Base-by-base conservation (phyloP, 202 grass and related monocot genomes). In the Saccharum hybrid region DNA sequence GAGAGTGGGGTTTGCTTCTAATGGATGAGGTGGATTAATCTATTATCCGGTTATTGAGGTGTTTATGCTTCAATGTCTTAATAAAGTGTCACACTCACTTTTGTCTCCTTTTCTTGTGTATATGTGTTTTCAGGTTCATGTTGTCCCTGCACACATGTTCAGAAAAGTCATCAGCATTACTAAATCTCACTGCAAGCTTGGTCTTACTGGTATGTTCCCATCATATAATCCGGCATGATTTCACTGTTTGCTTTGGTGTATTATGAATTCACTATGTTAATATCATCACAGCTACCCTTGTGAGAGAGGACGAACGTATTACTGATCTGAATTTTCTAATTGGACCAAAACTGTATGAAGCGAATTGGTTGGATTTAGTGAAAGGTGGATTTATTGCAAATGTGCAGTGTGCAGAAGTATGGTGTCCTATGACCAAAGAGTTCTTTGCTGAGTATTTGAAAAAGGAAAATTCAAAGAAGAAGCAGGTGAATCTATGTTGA, bases 341-440 rank as follows among this genome's bases (percentile, higher is more conserved):
- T 70, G 96, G 96, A 75, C 96, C 96, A 91, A 98, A 98, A 72
- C 63, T 98, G 22, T 98, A 98, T 34, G 96, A 98, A 78, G 96
- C 96, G n/a, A 98, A 98, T 38, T 98, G 96, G 93, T 85, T 98
- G 86, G 96, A 98, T 91, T 82, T 98, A 86, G 93, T 98, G 81
- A 98, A 98, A 89, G 93, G 89, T 80, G 96, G 96, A 75, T 98
- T 89, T 82, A 98, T 98, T 86, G 96, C 93, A 68, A 98, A 98
- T 79, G 96, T 98, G 69, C 96, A 98, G 82, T 98, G 96, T 87
- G 96, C 93, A 86, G 96, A 98, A 94, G 96, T 98, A 19, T 95
- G 96, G 96, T 98, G 96, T 83, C 96, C 96, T 62, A 98, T 98
- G 96, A 98, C 96, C 74, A 95, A 95, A 87, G 96, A 95, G 80